Conservation (phyloP, 305 asterid genomes). For the Fraxinus baroniana region DNA sequence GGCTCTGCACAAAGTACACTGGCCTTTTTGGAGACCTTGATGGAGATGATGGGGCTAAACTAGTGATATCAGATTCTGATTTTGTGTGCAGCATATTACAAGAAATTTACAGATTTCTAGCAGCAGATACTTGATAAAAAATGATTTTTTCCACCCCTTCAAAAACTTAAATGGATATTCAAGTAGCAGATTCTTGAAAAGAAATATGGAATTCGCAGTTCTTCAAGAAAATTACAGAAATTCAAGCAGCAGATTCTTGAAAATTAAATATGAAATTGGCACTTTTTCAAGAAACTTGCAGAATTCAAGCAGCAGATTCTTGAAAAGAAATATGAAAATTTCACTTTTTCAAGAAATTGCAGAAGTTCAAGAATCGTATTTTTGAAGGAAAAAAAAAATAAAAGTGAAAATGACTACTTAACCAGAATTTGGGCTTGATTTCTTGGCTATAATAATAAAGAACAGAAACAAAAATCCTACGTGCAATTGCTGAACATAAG, state of each 20-base stretch:
- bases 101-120: neutral
- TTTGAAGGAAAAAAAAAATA: neutral
- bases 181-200: neutral
- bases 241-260: neutral
- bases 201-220: neutral
- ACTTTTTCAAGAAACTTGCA: constrained; percentile 15
- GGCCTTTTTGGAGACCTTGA: constrained; percentile 91
- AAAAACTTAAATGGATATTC: neutral
- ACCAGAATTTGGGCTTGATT: neutral
- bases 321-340: neutral
- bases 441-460: neutral
- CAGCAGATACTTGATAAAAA: neutral
- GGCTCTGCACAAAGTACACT: constrained; percentile 90
- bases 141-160: neutral
- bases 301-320: neutral
- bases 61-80: constrained; percentile 88
- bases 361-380: neutral
- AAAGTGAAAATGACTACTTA: neutral
- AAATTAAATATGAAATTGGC: neutral
- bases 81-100: constrained; percentile 65
- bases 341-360: neutral
- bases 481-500: neutral
- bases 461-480: constrained; percentile 15
- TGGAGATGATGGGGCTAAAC: constrained; percentile 93
- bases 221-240: neutral